Evolutionary conservation across 345 rosid species (phyloP), one percentile per base, ranked within the genome.

Genomic region (Aquilaria sinensis): DNA sequence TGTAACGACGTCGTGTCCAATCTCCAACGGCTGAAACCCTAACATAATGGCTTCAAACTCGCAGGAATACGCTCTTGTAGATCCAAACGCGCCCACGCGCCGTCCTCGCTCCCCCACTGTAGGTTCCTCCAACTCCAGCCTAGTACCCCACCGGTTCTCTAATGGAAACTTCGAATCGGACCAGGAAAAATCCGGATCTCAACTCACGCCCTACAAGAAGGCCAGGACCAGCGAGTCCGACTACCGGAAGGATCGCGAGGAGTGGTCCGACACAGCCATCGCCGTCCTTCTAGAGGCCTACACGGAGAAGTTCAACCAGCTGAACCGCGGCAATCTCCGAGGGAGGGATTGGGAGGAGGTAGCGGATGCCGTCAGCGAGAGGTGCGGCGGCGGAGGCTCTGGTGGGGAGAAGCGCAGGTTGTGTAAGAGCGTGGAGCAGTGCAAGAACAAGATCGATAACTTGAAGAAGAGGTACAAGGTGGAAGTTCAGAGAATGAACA

Each of bases 291-390:
- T 80, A 53, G 81, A 80, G 57, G 81, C 72, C 56, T 81, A 81
- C 47, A 77, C 74, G 34, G 85, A 77, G 68, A 80, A 72, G 75
- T 66, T 67, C 53, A 75, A 53, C 31, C 75, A 77, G 66, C 68
- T 80, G 72, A 80, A 74, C 64, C 56, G 74, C 14, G 81, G 84
- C 15, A 80, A 77, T 54, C 62, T 80, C 53, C 68, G 81, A 9
- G 85, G 85, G 56, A 80, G 78, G 68, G 82, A 77, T 32, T 80
- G 85, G 85, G 85, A 75, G 70, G 82, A 77, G 61, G 82, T 80
- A 30, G 81, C 82, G 47, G 82, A 70, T 64, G 57, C 64, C 16
- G 82, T 80, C 57, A 70, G 56, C 30, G 82, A 72, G 68, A 60
- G 66, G 47, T 62, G 70, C 50, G 71, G 68, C 5, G 71, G 78